Percentiles rank a stretch among this genome's conserved stretches.
These are phyloP conservation scores for Phenoliferia sp. DNA, from an alignment of 1,284 basidiomycete species.

Conservation along the genomic window DNA sequence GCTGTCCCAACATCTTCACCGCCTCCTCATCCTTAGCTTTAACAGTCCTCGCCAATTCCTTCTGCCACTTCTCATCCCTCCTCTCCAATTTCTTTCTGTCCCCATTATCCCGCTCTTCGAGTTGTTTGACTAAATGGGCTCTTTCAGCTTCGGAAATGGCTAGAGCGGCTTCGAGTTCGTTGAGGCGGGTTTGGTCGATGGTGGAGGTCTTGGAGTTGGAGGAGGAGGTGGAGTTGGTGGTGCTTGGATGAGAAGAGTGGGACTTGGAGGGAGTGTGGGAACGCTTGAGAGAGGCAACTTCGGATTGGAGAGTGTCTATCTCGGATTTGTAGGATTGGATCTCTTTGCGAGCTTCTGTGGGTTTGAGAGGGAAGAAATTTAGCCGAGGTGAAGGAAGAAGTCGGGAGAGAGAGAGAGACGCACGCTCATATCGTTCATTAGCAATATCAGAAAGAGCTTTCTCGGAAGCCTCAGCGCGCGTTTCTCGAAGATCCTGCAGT, in stretches of 20 bases:
- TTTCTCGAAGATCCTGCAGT: slow-evolving; percentile 20
- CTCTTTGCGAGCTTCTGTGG: slow-evolving; percentile 4
- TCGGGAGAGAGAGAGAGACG: background rate
- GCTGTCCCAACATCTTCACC: background rate
- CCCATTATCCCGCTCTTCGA: slow-evolving; percentile 2
- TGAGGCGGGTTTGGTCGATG: background rate
- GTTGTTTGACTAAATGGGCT: slow-evolving; percentile 5
- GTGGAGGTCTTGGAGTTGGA: background rate
- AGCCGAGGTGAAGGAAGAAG: background rate
- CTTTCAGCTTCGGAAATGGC: background rate
- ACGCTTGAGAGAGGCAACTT: slow-evolving; percentile 14
- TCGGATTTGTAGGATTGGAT: slow-evolving; percentile 27
- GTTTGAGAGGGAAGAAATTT: background rate
- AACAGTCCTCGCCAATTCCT: slow-evolving; percentile 4
- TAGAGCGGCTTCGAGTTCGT: slow-evolving; percentile 12
- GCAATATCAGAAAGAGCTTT: slow-evolving; percentile 18
- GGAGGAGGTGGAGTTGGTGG: background rate
- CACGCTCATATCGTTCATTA: slow-evolving; percentile 19
- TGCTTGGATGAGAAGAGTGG: background rate
- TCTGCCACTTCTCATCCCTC: slow-evolving; percentile 6
- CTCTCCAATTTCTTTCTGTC: slow-evolving; percentile 1
- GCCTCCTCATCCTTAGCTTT: slow-evolving; percentile 10
- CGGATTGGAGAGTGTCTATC: slow-evolving; percentile 13
- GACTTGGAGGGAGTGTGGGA: slow-evolving; percentile 2
- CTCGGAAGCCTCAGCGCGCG: slow-evolving; percentile 18